Evolutionary conservation across 768 basidiomycete species (phyloP).

Genomic region (Termitomyces bulborhizus): DNA sequence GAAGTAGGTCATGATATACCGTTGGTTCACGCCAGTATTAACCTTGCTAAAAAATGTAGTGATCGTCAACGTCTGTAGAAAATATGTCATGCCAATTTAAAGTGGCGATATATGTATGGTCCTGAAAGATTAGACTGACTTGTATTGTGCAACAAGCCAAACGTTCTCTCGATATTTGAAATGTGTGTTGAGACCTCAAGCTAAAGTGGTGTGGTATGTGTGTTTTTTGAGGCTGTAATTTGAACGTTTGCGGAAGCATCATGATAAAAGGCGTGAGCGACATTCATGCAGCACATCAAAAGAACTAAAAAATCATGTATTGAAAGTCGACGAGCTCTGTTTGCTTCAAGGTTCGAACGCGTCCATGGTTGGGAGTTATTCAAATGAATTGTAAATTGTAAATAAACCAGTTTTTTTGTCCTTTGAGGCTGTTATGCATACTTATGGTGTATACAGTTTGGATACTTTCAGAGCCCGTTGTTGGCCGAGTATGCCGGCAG

Average conservation of each 20-base stretch:
- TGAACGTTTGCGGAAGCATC: background rate
- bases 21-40: background rate
- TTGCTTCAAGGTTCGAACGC: no score
- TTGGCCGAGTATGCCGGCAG: no score
- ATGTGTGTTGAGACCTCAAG: background rate
- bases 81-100: background rate
- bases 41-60: background rate
- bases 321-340: no score
- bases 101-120: background rate
- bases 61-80: background rate
- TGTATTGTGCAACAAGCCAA: background rate
- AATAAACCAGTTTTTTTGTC: no score
- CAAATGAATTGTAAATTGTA: no score
- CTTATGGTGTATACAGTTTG: no score
- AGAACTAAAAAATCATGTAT: no score
- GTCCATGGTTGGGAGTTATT: no score
- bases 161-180: background rate
- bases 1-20: constrained; percentile 2
- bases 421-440: no score
- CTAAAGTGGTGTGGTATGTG: background rate
- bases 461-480: no score
- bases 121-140: background rate
- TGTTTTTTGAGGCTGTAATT: no score
- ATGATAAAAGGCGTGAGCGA: background rate
- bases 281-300: background rate